Conservation (phyloP, 345 rosid genomes). For the Syzygium aqueum region DNA sequence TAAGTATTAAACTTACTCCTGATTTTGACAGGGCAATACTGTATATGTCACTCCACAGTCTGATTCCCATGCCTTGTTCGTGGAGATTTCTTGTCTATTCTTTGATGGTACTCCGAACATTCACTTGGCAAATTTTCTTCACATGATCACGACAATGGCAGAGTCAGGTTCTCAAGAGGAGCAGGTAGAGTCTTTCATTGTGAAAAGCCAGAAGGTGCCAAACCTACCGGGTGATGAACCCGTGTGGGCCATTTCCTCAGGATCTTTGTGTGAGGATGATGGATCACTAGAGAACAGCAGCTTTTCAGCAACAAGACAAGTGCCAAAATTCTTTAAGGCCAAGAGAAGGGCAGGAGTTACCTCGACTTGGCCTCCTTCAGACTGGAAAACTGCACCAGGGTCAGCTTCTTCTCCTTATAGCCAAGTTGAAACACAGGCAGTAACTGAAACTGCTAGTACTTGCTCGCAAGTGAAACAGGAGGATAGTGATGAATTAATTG, state of each 20-base stretch:
- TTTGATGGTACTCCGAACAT: constrained; percentile 60
- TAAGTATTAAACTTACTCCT: not conserved
- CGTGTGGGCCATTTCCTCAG: constrained; percentile 47
- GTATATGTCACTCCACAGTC: constrained; percentile 48
- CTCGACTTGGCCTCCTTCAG: constrained; percentile 62
- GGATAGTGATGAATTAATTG: constrained; percentile 1
- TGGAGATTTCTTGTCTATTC: constrained; percentile 72
- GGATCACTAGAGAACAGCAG: constrained; percentile 3
- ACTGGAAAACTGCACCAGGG: constrained; percentile 56
- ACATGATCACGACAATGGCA: constrained; percentile 66
- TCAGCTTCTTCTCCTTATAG: constrained; percentile 17
- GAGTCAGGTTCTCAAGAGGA: constrained; percentile 63
- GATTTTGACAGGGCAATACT: constrained; percentile 48
- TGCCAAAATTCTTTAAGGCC: constrained; percentile 6
- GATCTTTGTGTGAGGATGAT: constrained; percentile 5
- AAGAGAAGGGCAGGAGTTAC: constrained; percentile 29
- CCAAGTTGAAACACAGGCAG: constrained; percentile 17
- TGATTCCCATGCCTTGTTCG: constrained; percentile 59
- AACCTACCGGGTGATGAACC: constrained; percentile 61
- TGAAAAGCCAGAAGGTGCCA: constrained; percentile 64
- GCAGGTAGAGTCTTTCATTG: constrained; percentile 61
- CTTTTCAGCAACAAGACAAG: constrained; percentile 4
- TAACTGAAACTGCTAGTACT: constrained; percentile 6
- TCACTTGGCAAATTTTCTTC: constrained; percentile 85
- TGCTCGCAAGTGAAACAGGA: constrained; percentile 5